Evolutionary conservation across 371 early-diverging fungal species (phyloP).

Genomic region (Apophysomyces sp.): DNA sequence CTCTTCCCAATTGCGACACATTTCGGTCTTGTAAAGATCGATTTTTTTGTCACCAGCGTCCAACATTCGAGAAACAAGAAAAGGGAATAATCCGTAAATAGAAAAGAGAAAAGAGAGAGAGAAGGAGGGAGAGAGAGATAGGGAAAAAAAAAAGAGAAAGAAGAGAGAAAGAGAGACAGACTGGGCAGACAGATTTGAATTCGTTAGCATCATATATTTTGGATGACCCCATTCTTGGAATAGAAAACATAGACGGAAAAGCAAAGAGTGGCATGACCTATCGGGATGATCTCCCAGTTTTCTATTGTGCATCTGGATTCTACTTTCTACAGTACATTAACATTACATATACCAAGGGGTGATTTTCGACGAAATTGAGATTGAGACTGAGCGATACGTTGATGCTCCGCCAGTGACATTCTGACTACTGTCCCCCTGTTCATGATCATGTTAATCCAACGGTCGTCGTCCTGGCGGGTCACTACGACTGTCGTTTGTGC

Average conservation of each 20-base stretch:
- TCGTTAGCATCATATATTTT: background rate
- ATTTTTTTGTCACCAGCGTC: constrained; percentile 22
- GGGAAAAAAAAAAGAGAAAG: background rate
- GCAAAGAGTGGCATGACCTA: background rate
- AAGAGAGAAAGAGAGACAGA: background rate
- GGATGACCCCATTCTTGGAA: background rate
- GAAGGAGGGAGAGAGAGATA: constrained; percentile 2
- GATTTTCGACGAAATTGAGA: constrained; percentile 1
- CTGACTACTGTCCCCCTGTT: background rate
- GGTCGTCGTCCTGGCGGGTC: background rate
- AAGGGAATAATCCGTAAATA: background rate
- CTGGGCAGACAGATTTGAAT: background rate
- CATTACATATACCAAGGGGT: background rate
- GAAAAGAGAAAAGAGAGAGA: background rate
- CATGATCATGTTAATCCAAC: background rate
- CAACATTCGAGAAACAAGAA: background rate
- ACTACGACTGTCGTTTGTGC: background rate
- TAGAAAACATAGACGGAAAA: background rate
- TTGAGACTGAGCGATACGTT: background rate
- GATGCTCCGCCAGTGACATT: background rate
- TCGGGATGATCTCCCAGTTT: background rate
- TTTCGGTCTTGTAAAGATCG: constrained; percentile 95
- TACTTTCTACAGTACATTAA: background rate
- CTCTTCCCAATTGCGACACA: constrained; percentile 90
- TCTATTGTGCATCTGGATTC: background rate